phyloP scores from a whole-genome alignment of 129 eudicot species.

The Arctium lappa region DNA sequence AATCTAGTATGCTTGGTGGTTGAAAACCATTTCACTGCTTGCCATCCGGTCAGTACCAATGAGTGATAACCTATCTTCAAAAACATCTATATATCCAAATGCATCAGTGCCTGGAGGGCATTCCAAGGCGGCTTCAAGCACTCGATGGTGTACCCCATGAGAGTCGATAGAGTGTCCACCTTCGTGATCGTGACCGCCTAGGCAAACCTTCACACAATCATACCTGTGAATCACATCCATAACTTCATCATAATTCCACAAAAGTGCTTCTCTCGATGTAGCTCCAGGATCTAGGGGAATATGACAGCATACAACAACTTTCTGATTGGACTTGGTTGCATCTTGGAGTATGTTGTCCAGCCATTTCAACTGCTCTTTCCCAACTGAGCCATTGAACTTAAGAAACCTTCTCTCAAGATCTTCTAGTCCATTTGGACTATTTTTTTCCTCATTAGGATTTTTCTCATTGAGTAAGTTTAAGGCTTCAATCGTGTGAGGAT shows the following conservation, averaged over 20 bases:
- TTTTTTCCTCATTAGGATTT: conserved; percentile 85
- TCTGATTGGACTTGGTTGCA: conserved; percentile 64
- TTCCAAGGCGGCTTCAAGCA: conserved; percentile 93
- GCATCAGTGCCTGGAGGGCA: conserved; percentile 87
- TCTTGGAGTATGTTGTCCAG: conserved; percentile 59
- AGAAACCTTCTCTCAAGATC: conserved; percentile 75
- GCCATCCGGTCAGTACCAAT: conserved; percentile 68
- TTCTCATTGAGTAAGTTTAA: conserved; percentile 52
- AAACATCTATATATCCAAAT: conserved; percentile 76
- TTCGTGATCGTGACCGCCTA: conserved; percentile 77
- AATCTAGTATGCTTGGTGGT: conserved; percentile 13
- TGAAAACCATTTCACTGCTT: conserved; percentile 69
- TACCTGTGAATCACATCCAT: conserved; percentile 76
- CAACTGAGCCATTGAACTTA: conserved; percentile 87
- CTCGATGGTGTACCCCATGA: conserved; percentile 86
- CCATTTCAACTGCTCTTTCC: conserved; percentile 83
- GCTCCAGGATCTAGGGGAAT: conserved; percentile 73
- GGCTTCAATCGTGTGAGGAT: conserved; percentile 70
- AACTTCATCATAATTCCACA: conserved; percentile 98
- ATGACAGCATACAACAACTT: conserved; percentile 79
- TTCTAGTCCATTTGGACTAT: conserved; percentile 73
- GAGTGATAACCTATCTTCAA: conserved; percentile 65
- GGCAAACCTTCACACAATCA: conserved; percentile 84
- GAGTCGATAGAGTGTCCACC: conserved; percentile 84
- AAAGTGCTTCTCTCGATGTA: conserved; percentile 47